These are phyloP conservation scores for Corylus avellana DNA, from an alignment of 306 rosid species.

Conservation along the genomic window DNA sequence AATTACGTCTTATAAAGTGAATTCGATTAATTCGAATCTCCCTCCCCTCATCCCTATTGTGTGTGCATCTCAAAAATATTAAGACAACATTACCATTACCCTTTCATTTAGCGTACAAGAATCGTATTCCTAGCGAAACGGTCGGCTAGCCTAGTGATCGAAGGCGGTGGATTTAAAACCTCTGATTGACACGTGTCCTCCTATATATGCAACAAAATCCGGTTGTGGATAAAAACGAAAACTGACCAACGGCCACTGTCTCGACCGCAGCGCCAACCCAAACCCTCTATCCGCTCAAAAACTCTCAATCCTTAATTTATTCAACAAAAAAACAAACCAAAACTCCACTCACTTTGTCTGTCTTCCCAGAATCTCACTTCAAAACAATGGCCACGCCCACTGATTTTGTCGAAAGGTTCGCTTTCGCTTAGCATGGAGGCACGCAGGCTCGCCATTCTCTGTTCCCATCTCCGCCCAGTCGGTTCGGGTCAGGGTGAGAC, in stretches of 20 bases:
- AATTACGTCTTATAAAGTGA: no score
- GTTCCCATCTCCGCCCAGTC: constrained; percentile 58
- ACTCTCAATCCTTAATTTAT: no score
- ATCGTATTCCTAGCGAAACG: no score
- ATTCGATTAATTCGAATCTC: no score
- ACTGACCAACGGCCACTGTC: not conserved
- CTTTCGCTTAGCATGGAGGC: constrained; percentile 43
- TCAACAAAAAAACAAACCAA: not conserved
- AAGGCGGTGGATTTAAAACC: no score
- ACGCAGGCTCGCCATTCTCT: constrained; percentile 63
- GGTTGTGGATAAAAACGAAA: constrained; percentile 7
- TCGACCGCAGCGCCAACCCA: not conserved
- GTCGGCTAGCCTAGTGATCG: no score
- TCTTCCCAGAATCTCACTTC: not conserved
- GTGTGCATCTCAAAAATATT: no score
- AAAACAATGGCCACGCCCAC: not conserved
- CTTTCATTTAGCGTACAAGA: no score
- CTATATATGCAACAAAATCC: not conserved
- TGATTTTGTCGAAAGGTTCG: not conserved
- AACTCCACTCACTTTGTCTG: not conserved
- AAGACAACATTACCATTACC: no score
- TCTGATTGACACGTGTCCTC: constrained; percentile 2
- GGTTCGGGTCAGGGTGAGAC: constrained; percentile 16
- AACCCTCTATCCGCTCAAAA: no score
- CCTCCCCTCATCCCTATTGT: no score